Percentiles rank a stretch among this genome's conserved stretches.
Evolutionary conservation across 257 asterid species (phyloP).

Genomic region (Apocynum venetum): DNA sequence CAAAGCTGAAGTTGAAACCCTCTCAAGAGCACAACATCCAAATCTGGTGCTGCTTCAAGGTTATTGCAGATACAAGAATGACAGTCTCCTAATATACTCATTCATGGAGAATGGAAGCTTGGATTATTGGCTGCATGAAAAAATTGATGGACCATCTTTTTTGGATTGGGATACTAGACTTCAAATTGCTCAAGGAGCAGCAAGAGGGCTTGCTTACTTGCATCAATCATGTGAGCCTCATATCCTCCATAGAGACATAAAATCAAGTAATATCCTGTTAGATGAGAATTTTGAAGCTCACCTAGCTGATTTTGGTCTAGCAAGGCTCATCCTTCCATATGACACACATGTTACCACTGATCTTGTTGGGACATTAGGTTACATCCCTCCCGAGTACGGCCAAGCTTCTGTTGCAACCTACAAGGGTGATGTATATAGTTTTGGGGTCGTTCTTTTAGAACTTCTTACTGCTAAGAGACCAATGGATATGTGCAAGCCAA

Average conservation of each 20-base stretch:
- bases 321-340: constrained; percentile 70
- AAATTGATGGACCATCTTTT: constrained; percentile 49
- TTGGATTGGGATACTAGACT: constrained; percentile 69
- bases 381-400: constrained; percentile 86
- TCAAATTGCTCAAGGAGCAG: constrained; percentile 60
- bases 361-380: constrained; percentile 86
- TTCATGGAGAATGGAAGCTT: constrained; percentile 92
- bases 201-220: constrained; percentile 71
- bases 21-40: constrained; percentile 67
- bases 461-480: constrained; percentile 87
- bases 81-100: constrained; percentile 65
- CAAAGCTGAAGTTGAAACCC: constrained; percentile 75
- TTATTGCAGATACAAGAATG: constrained; percentile 59
- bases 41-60: constrained; percentile 75
- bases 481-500: constrained; percentile 74
- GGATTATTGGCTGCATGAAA: constrained; percentile 80
- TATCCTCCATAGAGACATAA: constrained; percentile 76
- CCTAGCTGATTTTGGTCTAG: constrained; percentile 83
- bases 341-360: constrained; percentile 83
- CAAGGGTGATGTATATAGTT: constrained; percentile 84
- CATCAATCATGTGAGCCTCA: constrained; percentile 73
- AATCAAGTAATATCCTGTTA: constrained; percentile 73
- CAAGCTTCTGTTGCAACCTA: constrained; percentile 75
- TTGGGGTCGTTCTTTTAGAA: constrained; percentile 90
- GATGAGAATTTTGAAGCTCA: constrained; percentile 66